Percentiles rank a stretch among this genome's conserved stretches.
phyloP scores from a whole-genome alignment of 352 stramenopile species.

The Phytophthora podocarpi region DNA sequence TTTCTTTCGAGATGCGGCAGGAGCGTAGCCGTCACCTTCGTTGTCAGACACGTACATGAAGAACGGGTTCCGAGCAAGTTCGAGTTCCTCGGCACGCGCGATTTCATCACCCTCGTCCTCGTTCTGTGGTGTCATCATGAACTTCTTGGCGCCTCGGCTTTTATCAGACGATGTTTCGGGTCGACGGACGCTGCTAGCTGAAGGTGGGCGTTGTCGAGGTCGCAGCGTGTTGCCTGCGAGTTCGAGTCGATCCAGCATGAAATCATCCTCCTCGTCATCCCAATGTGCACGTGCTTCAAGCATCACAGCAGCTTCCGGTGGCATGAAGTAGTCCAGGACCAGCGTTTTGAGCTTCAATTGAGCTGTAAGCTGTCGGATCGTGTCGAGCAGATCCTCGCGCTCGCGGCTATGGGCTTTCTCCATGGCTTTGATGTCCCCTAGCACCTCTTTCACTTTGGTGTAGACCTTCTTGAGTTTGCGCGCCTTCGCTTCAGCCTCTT shows the following conservation, averaged over 20 bases:
- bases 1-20: slow-evolving; percentile 62
- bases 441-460: slow-evolving; percentile 88
- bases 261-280: slow-evolving; percentile 83
- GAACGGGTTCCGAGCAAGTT: slow-evolving; percentile 77
- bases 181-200: slow-evolving; percentile 66
- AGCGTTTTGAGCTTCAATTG: slow-evolving; percentile 97
- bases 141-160: slow-evolving; percentile 49
- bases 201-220: slow-evolving; percentile 67
- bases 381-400: slow-evolving; percentile 94
- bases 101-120: slow-evolving; percentile 66
- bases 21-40: slow-evolving; percentile 78
- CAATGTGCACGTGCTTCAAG: slow-evolving; percentile 69
- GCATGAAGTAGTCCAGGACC: slow-evolving; percentile 93
- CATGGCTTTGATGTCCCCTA: slow-evolving; percentile 94
- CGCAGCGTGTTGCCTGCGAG: slow-evolving; percentile 74
- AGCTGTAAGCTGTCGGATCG: slow-evolving; percentile 94
- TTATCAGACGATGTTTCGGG: slow-evolving; percentile 79
- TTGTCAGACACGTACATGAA: slow-evolving; percentile 87
- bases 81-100: slow-evolving; percentile 64
- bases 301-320: slow-evolving; percentile 51
- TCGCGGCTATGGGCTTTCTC: slow-evolving; percentile 93
- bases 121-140: slow-evolving; percentile 25
- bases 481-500: slow-evolving; percentile 95
- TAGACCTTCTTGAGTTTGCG: slow-evolving; percentile 97
- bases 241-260: slow-evolving; percentile 71